Conservation (phyloP, 805 yeast species). For the Ogataea salicorniae region DNA sequence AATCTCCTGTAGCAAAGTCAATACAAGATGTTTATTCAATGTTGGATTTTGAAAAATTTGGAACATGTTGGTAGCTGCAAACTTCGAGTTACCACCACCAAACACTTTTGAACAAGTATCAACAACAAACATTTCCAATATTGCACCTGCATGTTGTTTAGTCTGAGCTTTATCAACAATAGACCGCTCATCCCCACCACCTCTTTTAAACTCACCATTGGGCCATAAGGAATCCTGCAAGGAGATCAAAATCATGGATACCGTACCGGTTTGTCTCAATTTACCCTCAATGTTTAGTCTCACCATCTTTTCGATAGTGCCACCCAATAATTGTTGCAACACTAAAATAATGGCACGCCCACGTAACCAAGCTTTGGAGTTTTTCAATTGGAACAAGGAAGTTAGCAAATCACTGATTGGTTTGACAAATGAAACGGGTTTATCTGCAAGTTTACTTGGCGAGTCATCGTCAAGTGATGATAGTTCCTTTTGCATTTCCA, state of each 20-base stretch:
- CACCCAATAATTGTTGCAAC: slow-evolving; percentile 80
- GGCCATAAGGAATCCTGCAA: slow-evolving; percentile 42
- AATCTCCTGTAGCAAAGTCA: slow-evolving; percentile 53
- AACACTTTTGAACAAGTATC: slow-evolving; percentile 71
- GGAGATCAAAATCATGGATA: slow-evolving; percentile 35
- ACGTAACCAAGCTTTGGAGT: slow-evolving; percentile 68
- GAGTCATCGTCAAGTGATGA: slow-evolving; percentile 42
- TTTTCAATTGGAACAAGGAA: slow-evolving; percentile 57
- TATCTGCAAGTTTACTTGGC: slow-evolving; percentile 8
- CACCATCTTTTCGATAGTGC: slow-evolving; percentile 68
- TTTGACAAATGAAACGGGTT: slow-evolving; percentile 54
- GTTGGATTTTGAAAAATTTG: slow-evolving; percentile 69
- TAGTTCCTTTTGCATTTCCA: slow-evolving; percentile 51
- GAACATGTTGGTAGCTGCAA: slow-evolving; percentile 58
- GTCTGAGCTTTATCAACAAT: slow-evolving; percentile 46
- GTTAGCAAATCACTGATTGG: slow-evolving; percentile 78
- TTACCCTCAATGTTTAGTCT: slow-evolving; percentile 37
- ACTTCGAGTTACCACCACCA: slow-evolving; percentile 58
- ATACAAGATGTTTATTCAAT: slow-evolving; percentile 59
- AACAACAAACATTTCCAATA: slow-evolving; percentile 52
- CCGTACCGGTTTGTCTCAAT: slow-evolving; percentile 38
- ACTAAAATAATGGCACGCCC: slow-evolving; percentile 80
- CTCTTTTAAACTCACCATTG: slow-evolving; percentile 42
- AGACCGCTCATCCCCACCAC: slow-evolving; percentile 38
- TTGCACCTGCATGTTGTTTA: slow-evolving; percentile 49